These are phyloP conservation scores for Ulmus americana DNA, from an alignment of 331 rosid genomes.

Conservation along the genomic window DNA sequence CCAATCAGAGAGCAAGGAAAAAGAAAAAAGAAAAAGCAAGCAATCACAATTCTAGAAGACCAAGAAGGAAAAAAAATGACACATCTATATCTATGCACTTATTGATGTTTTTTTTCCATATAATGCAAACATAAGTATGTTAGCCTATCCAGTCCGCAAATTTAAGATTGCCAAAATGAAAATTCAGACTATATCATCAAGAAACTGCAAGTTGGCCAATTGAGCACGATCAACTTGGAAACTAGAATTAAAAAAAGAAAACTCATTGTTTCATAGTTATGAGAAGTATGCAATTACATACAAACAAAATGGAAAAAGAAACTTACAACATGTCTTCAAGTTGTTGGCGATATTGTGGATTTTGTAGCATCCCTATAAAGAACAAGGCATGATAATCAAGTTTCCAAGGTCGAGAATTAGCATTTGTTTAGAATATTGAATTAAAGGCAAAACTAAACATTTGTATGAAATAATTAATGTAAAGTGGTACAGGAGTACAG, in stretches of 20 bases:
- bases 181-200: too few species aligned
- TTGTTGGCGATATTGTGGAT: slow-evolving; percentile 91
- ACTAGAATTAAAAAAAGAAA: background rate
- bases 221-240: too few species aligned
- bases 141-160: too few species aligned
- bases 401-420: background rate
- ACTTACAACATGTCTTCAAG: slow-evolving; percentile 97
- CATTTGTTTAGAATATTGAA: background rate
- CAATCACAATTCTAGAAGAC: too few species aligned
- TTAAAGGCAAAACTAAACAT: background rate
- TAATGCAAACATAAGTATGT: too few species aligned
- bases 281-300: background rate
- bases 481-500: background rate
- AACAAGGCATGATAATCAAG: slow-evolving; percentile 11
- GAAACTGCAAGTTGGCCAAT: too few species aligned
- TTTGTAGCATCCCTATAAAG: slow-evolving; percentile 84
- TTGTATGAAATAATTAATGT: background rate
- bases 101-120: too few species aligned
- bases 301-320: slow-evolving; percentile 6
- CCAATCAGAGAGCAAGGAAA: too few species aligned
- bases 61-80: too few species aligned
- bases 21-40: too few species aligned
- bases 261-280: background rate
- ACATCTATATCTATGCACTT: too few species aligned
- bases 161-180: too few species aligned